Base-by-base conservation (phyloP, 306 rosid genomes). In the Ammopiptanthus mongolicus region DNA sequence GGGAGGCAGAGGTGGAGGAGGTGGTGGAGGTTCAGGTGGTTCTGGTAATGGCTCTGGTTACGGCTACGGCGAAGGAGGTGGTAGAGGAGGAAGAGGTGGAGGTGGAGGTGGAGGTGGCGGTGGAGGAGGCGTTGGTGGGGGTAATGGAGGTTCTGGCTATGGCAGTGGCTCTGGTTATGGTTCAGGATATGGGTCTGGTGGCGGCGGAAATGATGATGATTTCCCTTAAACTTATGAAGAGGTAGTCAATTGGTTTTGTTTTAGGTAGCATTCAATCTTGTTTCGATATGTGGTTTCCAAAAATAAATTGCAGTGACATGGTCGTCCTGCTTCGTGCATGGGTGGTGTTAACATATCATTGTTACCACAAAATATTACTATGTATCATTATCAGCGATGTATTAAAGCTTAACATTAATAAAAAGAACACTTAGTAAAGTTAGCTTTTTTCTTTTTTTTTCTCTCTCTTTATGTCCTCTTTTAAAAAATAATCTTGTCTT, bases 151-250 rank as follows among this genome's bases (percentile, higher is more conserved):
- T 4, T 81, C 58, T 5, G 94, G 90, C 14, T 53, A 23, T 10
- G 90, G 89, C 2, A 61, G 83, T 10, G 90, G 93, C 5, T 87
- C 80, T 2, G 88, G 91, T 0, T 60, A 67, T 70, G 96, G 96
- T 14, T 71, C 68, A 3, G 90, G 93, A 5, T 86, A 59, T 25
- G 92, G 91, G 0, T 83, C 84, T 0, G 96, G 93, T 19, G 73
- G 76, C 41, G 84, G 81, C 5, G 81, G 83, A 62, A 73, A 57
- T 3, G 64, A 64, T 6, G 61, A 8, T 50, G 70, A 76, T 17
- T 84, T 31, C 60, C 96, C 90, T 37, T 86, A 74, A 88, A 12
- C 46, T 4, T 22, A 74, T 31, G 34, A 11, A 15, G 46, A 48
- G 47, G 0, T 42, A 47, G 21, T 14, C 0, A 31, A 1, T 1